These are phyloP conservation scores for Epichloe aotearoae DNA, from an alignment of 2,329 filamentous ascomycete genomes.

Conservation along the genomic window DNA sequence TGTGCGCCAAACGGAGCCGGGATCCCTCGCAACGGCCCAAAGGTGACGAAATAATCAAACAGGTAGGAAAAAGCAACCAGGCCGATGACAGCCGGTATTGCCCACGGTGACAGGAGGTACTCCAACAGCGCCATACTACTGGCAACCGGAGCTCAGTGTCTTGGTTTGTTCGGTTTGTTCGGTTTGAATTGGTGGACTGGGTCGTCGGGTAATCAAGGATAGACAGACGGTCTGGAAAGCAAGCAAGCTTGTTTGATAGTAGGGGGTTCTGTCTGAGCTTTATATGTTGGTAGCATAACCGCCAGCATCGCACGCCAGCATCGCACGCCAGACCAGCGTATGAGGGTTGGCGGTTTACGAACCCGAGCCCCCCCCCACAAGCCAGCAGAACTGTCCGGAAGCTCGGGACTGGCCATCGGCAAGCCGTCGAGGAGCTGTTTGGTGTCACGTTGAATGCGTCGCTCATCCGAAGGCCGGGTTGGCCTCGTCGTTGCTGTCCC, in stretches of 20 bases:
- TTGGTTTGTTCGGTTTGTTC: too few relatives aligned
- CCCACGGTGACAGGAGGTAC: conserved; percentile 30
- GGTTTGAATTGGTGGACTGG: too few relatives aligned
- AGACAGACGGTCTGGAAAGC: too few relatives aligned
- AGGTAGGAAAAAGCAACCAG: conserved; percentile 40
- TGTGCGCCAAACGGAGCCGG: conserved; percentile 49
- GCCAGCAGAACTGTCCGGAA: background rate
- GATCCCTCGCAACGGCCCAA: conserved; percentile 34
- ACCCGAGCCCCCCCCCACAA: background rate
- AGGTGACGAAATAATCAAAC: conserved; percentile 47
- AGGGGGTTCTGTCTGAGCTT: background rate
- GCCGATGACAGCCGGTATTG: conserved; percentile 30
- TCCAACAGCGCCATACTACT: conserved; percentile 17
- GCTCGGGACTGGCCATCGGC: background rate
- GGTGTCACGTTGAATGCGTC: background rate
- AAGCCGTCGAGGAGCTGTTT: background rate
- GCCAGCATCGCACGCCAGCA: background rate
- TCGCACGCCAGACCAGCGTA: background rate
- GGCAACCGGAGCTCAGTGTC: too few relatives aligned
- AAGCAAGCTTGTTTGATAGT: too few relatives aligned
- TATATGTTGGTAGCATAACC: background rate
- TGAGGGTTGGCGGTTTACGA: background rate
- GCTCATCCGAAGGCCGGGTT: too few relatives aligned
- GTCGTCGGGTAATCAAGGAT: background rate
- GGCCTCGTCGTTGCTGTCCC: too few relatives aligned